Percentiles rank a stretch among this genome's conserved stretches.
Evolutionary conservation across 495 filamentous ascomycete species (phyloP).

Genomic region (Amniculicola lignicola): DNA sequence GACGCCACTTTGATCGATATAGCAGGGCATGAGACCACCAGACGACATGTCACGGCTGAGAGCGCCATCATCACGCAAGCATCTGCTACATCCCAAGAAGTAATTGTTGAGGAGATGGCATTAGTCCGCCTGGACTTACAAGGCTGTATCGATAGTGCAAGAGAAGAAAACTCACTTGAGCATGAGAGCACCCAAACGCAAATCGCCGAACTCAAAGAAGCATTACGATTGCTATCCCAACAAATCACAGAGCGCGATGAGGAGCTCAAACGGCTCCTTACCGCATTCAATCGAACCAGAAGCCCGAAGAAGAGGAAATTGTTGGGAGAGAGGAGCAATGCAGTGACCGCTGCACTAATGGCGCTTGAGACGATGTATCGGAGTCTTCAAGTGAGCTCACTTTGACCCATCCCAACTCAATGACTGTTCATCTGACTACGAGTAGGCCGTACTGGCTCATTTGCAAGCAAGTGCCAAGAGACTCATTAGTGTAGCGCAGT

Average conservation of each 20-base stretch:
- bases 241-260: neutral
- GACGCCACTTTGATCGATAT: neutral
- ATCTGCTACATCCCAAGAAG: neutral
- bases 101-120: neutral
- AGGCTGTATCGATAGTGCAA: neutral
- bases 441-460: neutral
- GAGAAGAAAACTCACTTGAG: neutral
- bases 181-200: neutral
- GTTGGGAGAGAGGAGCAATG: neutral
- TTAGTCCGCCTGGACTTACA: neutral
- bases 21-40: neutral
- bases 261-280: neutral
- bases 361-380: constrained; percentile 2
- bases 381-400: neutral
- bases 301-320: neutral
- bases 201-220: constrained; percentile 3
- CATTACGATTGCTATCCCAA: neutral
- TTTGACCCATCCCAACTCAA: neutral
- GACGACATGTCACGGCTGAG: neutral
- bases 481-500: neutral
- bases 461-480: neutral
- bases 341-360: neutral
- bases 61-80: neutral
- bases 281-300: neutral
- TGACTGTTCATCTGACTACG: neutral